These are phyloP conservation scores for Barnettozyma sucrosica DNA, from an alignment of 805 yeast genomes.

Conservation along the genomic window DNA sequence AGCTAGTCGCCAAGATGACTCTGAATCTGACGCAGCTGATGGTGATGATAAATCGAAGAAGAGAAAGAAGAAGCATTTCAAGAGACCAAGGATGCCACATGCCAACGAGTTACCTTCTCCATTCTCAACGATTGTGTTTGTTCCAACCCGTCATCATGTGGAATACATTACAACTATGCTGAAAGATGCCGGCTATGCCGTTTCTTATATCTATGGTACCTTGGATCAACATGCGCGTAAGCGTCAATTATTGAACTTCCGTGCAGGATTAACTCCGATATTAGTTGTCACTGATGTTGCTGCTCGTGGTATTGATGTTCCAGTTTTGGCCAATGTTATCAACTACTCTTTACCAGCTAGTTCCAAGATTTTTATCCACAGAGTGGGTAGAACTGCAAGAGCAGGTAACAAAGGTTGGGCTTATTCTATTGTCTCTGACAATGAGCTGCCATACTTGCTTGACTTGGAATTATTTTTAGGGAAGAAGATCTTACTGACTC, in stretches of 20 bases:
- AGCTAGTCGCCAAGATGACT: conserved; percentile 35
- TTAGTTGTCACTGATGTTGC: conserved; percentile 97
- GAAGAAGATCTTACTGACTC: conserved; percentile 64
- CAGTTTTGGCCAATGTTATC: conserved; percentile 89
- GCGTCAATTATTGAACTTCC: conserved; percentile 77
- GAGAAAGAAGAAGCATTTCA: conserved; percentile 34
- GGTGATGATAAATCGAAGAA: conserved; percentile 30
- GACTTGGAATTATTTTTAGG: conserved; percentile 91
- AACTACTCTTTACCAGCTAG: conserved; percentile 88
- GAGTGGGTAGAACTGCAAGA: conserved; percentile 99
- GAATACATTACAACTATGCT: conserved; percentile 76
- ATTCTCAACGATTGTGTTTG: conserved; percentile 85
- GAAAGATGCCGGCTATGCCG: conserved; percentile 75
- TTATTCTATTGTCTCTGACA: conserved; percentile 76
- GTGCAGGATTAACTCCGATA: conserved; percentile 78
- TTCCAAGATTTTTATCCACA: conserved; percentile 89
- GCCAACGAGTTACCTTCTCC: conserved; percentile 83
- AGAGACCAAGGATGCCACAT: conserved; percentile 58
- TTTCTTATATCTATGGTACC: conserved; percentile 88
- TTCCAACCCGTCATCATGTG: conserved; percentile 96
- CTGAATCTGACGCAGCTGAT: conserved; percentile 47
- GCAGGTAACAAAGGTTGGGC: conserved; percentile 99
- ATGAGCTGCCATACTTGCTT: conserved; percentile 82
- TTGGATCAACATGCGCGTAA: conserved; percentile 93
- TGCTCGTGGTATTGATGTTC: conserved; percentile 98